phyloP scores from a whole-genome alignment of 805 yeast species.

The Candida yuanshanica region DNA sequence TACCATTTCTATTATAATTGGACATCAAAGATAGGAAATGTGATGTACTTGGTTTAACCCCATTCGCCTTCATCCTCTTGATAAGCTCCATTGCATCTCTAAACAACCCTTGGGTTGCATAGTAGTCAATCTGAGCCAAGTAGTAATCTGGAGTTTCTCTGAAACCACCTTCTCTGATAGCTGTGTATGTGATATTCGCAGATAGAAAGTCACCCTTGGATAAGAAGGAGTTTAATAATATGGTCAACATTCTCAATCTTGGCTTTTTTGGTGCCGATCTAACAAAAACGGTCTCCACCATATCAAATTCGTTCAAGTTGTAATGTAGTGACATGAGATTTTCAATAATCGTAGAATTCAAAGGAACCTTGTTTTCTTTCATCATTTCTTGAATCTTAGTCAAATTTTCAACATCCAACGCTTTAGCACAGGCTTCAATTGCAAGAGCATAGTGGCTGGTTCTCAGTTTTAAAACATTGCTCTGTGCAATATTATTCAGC shows the following conservation, averaged over 20 bases:
- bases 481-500: constrained; percentile 11
- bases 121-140: constrained; percentile 4
- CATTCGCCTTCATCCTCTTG: constrained; percentile 22
- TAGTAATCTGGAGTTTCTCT: background rate
- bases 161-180: background rate
- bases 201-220: constrained; percentile 1
- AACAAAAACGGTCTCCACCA: constrained; percentile 9
- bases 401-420: constrained; percentile 7
- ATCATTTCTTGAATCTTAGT: constrained; percentile 9
- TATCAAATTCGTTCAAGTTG: constrained; percentile 7
- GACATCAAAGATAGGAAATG: constrained; percentile 29
- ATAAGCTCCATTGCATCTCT: constrained; percentile 27
- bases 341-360: constrained; percentile 9
- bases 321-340: constrained; percentile 13
- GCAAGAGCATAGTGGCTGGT: constrained; percentile 8
- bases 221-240: constrained; percentile 16
- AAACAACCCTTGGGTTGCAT: constrained; percentile 14
- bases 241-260: constrained; percentile 5
- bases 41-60: constrained; percentile 12
- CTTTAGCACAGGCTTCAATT: constrained; percentile 10
- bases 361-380: constrained; percentile 10
- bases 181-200: constrained; percentile 10
- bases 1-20: constrained; percentile 22
- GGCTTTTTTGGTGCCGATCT: background rate
- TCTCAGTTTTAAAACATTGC: constrained; percentile 1